Evolutionary conservation across 2,329 filamentous ascomycete species (phyloP).

Genomic region (Emericellopsis atlantica): DNA sequence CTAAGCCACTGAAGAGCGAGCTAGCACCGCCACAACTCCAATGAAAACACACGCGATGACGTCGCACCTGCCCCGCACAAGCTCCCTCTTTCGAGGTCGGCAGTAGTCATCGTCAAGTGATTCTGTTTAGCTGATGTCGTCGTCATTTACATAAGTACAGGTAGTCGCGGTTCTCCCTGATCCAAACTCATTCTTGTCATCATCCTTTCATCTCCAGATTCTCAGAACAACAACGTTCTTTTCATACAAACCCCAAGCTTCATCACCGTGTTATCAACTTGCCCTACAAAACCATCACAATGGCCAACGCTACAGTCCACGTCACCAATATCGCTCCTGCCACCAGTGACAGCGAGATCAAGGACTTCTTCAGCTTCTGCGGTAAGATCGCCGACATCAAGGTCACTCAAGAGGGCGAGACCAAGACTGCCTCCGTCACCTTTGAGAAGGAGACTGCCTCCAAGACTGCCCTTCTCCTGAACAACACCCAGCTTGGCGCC

Average conservation of each 20-base stretch:
- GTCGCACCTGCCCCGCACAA: constrained; percentile 14
- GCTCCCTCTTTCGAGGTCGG: constrained; percentile 8
- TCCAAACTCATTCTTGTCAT: not conserved
- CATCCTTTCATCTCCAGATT: not conserved
- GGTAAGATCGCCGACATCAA: constrained; percentile 85
- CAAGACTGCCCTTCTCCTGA: constrained; percentile 90
- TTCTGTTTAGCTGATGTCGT: not conserved
- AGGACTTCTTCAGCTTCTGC: constrained; percentile 94
- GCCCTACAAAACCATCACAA: constrained; percentile 18
- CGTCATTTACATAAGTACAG: not conserved
- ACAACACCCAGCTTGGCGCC: constrained; percentile 87
- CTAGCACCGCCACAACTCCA: not conserved
- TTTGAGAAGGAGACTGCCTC: constrained; percentile 96
- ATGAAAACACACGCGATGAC: constrained; percentile 9
- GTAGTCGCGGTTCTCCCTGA: not conserved
- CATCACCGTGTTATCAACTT: too few species aligned
- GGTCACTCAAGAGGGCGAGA: constrained; percentile 54
- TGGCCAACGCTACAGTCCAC: constrained; percentile 58
- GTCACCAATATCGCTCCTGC: constrained; percentile 77
- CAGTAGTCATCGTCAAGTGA: not conserved
- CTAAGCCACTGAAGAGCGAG: not conserved
- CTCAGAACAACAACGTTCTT: not conserved
- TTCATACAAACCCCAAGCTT: not conserved
- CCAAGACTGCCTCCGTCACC: constrained; percentile 78
- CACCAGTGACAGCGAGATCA: constrained; percentile 82